phyloP scores from a whole-genome alignment of 768 basidiomycete genomes.

The Boletellus sp. region DNA sequence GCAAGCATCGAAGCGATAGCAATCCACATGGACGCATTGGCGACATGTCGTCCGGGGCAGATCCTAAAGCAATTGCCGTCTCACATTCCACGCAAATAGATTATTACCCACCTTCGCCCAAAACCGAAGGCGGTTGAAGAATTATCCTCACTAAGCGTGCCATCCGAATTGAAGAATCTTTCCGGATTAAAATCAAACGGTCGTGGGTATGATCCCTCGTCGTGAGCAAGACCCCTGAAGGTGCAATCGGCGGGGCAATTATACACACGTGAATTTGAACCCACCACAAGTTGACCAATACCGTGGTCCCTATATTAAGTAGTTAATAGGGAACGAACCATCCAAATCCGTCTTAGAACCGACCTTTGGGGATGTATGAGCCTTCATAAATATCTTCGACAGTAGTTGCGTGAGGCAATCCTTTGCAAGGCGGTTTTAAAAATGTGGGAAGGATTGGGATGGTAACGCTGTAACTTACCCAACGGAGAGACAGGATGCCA shows the following conservation, averaged over 20 bases:
- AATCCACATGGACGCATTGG: conserved; percentile 26
- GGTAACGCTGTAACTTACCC: conserved; percentile 13
- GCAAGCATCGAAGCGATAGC: conserved; percentile 23
- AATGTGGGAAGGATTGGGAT: conserved; percentile 1
- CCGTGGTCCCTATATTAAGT: conserved; percentile 12
- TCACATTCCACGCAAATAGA: not conserved
- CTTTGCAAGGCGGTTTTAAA: conserved; percentile 10
- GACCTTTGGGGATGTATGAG: conserved; percentile 23
- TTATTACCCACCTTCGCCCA: conserved; percentile 20
- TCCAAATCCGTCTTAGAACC: not conserved
- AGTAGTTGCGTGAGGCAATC: conserved; percentile 20
- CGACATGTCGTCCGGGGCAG: conserved; percentile 23
- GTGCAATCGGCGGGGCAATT: not conserved
- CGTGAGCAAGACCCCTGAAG: conserved; percentile 40
- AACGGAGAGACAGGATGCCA: conserved; percentile 23
- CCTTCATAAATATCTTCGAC: conserved; percentile 25
- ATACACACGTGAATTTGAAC: not conserved
- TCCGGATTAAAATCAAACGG: conserved; percentile 41
- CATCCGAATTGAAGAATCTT: conserved; percentile 31
- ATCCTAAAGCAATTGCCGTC: conserved; percentile 8
- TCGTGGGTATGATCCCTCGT: conserved; percentile 36
- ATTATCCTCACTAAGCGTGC: conserved; percentile 6
- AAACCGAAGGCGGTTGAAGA: conserved; percentile 20
- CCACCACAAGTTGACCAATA: conserved; percentile 25
- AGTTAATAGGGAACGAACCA: not conserved